Conservation (phyloP, 2,329 filamentous ascomycete genomes). For the Neodidymelliopsis sp. region DNA sequence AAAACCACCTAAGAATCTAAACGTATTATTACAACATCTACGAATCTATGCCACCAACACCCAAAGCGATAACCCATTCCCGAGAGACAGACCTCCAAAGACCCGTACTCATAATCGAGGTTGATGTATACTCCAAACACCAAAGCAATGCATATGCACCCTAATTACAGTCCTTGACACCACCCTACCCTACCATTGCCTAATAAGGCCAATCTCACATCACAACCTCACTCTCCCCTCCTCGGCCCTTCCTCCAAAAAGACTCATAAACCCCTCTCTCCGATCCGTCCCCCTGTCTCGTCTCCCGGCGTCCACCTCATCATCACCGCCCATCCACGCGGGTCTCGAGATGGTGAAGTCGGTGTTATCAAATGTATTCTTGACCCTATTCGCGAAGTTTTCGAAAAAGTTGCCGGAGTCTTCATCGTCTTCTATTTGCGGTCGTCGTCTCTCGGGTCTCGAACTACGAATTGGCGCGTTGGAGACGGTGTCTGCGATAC, state of each 20-base stretch:
- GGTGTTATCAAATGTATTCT: constrained; percentile 88
- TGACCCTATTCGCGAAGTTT: constrained; percentile 82
- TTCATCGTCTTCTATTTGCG: constrained; percentile 60
- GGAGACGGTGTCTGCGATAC: constrained; percentile 3
- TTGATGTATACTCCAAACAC: too few relatives aligned
- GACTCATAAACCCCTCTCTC: constrained; percentile 31
- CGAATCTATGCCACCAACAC: too few relatives aligned
- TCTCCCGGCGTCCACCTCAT: constrained; percentile 16
- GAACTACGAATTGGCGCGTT: constrained; percentile 3
- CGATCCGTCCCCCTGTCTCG: constrained; percentile 19
- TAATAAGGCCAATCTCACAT: background rate
- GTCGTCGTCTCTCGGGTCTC: constrained; percentile 29
- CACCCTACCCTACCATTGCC: too few relatives aligned
- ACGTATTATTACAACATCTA: too few relatives aligned
- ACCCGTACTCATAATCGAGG: too few relatives aligned
- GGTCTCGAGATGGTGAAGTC: constrained; percentile 65
- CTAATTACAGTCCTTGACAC: too few relatives aligned
- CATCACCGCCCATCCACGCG: constrained; percentile 76
- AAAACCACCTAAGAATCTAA: too few relatives aligned
- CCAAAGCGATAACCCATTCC: too few relatives aligned
- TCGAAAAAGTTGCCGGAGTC: constrained; percentile 85
- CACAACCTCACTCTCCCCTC: constrained; percentile 46
- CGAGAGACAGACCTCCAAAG: too few relatives aligned
- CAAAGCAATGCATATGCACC: too few relatives aligned
- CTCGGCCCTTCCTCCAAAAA: constrained; percentile 45